Evolutionary conservation across 305 asterid species (phyloP).

Genomic region (Fraxinus angustifolia): DNA sequence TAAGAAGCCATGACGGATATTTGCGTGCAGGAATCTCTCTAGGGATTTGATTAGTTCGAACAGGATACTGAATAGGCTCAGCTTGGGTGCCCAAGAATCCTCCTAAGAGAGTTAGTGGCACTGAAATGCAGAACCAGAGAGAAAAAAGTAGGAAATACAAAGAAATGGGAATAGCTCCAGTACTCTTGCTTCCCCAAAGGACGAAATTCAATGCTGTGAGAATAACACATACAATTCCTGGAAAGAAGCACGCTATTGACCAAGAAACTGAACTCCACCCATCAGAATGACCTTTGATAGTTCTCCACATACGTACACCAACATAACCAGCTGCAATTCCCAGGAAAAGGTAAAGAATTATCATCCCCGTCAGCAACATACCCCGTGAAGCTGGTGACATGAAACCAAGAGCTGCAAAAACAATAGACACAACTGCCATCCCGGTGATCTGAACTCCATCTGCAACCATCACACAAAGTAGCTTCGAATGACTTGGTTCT

Average conservation of each 20-base stretch:
- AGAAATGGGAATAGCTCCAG: slow-evolving; percentile 76
- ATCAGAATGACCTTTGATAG: slow-evolving; percentile 56
- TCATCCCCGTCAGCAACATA: slow-evolving; percentile 79
- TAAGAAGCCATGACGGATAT: slow-evolving; percentile 84
- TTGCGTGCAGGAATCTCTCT: slow-evolving; percentile 71
- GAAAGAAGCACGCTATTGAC: slow-evolving; percentile 74
- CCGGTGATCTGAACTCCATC: slow-evolving; percentile 82
- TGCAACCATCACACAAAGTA: slow-evolving; percentile 77
- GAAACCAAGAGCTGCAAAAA: slow-evolving; percentile 75
- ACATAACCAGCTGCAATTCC: slow-evolving; percentile 71
- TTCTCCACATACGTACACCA: slow-evolving; percentile 59
- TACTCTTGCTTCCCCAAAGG: slow-evolving; percentile 82
- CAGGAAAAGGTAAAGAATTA: slow-evolving; percentile 70
- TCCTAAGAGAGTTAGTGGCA: slow-evolving; percentile 74
- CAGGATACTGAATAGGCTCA: slow-evolving; percentile 62
- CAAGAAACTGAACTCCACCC: slow-evolving; percentile 77
- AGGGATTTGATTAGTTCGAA: slow-evolving; percentile 77
- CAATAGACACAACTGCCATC: slow-evolving; percentile 70
- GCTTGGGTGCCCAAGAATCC: slow-evolving; percentile 63
- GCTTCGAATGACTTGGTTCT: slow-evolving; percentile 60
- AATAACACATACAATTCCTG: slow-evolving; percentile 65
- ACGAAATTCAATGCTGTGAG: slow-evolving; percentile 65
- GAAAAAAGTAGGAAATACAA: slow-evolving; percentile 51
- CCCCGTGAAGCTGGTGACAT: slow-evolving; percentile 91
- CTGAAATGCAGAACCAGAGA: slow-evolving; percentile 81